Evolutionary conservation across 208 protist genomes (phyloP).

Genomic region (Trypanosoma mega): DNA sequence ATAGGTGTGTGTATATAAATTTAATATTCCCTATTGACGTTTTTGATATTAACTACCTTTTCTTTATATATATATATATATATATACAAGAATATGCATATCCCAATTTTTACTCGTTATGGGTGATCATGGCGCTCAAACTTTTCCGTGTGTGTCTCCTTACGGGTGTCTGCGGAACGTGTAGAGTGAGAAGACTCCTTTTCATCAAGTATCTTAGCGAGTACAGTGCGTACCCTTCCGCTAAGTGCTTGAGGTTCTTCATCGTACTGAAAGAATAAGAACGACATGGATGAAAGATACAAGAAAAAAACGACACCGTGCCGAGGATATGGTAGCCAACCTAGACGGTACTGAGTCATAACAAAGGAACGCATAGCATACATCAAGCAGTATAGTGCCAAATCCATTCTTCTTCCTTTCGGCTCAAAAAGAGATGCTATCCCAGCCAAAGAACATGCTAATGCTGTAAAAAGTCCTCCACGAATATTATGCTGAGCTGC

Average conservation of each 20-base stretch:
- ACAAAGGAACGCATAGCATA: slow-evolving; percentile 78
- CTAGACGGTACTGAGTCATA: slow-evolving; percentile 70
- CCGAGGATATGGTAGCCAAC: slow-evolving; percentile 69
- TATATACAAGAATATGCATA: too few relatives aligned
- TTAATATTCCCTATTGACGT: too few relatives aligned
- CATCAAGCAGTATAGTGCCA: slow-evolving; percentile 82
- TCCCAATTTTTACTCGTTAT: too few relatives aligned
- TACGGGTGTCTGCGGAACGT: too few relatives aligned
- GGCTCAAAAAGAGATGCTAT: slow-evolving; percentile 78
- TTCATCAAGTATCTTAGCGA: slow-evolving; percentile 59
- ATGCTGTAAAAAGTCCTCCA: slow-evolving; percentile 42
- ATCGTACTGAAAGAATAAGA: slow-evolving; percentile 81
- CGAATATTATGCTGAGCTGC: slow-evolving; percentile 50
- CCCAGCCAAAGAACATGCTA: slow-evolving; percentile 52
- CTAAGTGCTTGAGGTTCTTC: slow-evolving; percentile 67
- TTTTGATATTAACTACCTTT: too few relatives aligned
- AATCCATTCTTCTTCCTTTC: slow-evolving; percentile 77
- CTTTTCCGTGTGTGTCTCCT: too few relatives aligned
- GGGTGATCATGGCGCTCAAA: too few relatives aligned
- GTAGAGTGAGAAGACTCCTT: too few relatives aligned
- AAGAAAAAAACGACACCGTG: slow-evolving; percentile 62
- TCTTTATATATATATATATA: too few relatives aligned
- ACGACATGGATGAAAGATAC: slow-evolving; percentile 74
- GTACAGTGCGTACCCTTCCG: slow-evolving; percentile 42
- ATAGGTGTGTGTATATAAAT: too few relatives aligned